Conservation (phyloP, 1,139 yeast genomes). For the Meyerozyma sp. region DNA sequence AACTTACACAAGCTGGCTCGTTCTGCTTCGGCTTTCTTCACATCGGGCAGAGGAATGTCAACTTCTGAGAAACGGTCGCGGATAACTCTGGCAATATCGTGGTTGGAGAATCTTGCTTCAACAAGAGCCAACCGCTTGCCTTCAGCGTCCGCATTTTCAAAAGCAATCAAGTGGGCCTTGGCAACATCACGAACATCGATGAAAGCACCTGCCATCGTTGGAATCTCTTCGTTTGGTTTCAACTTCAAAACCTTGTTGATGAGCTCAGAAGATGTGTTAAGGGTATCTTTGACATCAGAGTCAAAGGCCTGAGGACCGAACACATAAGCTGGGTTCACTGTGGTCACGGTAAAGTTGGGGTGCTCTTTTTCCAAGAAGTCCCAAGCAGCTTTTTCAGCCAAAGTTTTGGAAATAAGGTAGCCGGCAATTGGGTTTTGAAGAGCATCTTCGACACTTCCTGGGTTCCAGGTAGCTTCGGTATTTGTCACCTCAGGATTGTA, state of each 20-base stretch:
- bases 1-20: conserved; percentile 5
- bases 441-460: conserved; percentile 10
- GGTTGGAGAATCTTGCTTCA: neutral
- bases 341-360: conserved; percentile 15
- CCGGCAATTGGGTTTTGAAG: conserved; percentile 13
- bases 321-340: conserved; percentile 28
- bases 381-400: conserved; percentile 28
- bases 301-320: conserved; percentile 36
- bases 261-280: conserved; percentile 32
- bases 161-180: conserved; percentile 27
- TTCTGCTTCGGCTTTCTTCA: neutral
- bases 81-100: conserved; percentile 24
- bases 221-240: conserved; percentile 15
- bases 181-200: conserved; percentile 40
- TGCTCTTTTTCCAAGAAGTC: conserved; percentile 19
- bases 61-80: conserved; percentile 26
- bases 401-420: conserved; percentile 29
- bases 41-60: conserved; percentile 29
- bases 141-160: conserved; percentile 20
- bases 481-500: conserved; percentile 8
- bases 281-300: conserved; percentile 21
- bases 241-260: conserved; percentile 20
- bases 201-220: conserved; percentile 21
- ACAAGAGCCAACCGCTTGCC: conserved; percentile 20
- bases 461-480: conserved; percentile 7